A percentile compares a stretch with the other conserved stretches of the same genome.
Evolutionary conservation across 169 alveolate genomes (phyloP).

Genomic region (Ophryocystis elektroscirrha): DNA sequence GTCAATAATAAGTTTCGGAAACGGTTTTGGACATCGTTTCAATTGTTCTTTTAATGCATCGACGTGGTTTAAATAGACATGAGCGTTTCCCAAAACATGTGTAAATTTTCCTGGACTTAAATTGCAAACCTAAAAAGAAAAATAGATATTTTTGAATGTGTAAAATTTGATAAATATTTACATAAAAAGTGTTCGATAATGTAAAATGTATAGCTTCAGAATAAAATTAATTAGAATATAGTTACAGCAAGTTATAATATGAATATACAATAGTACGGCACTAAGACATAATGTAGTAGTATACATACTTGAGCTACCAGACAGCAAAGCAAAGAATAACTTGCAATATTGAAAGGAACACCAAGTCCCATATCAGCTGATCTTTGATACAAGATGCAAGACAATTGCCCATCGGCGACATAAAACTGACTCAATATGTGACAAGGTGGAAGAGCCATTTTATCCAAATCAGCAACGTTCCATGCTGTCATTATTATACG

Average conservation of each 20-base stretch:
- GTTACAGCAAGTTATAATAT: too few species aligned
- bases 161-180: not conserved
- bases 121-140: constrained; percentile 32
- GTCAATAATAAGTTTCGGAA: constrained; percentile 71
- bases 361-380: constrained; percentile 93
- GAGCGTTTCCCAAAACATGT: constrained; percentile 83
- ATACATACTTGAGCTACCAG: constrained; percentile 75
- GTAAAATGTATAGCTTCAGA: too few species aligned
- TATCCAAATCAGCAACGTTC: constrained; percentile 69
- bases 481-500: constrained; percentile 77
- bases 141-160: too few species aligned
- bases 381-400: constrained; percentile 84
- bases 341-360: constrained; percentile 91
- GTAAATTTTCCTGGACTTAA: constrained; percentile 67
- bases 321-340: constrained; percentile 75
- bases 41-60: constrained; percentile 67
- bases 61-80: constrained; percentile 73
- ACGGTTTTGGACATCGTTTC: constrained; percentile 75
- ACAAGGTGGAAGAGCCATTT: constrained; percentile 98
- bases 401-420: constrained; percentile 50
- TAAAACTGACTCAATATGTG: constrained; percentile 81
- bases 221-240: too few species aligned
- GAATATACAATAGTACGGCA: not conserved
- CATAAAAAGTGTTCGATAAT: too few species aligned
- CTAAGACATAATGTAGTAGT: not conserved